Evolutionary conservation across 1,284 basidiomycete species (phyloP).

Genomic region (Entoloma clypeatum): DNA sequence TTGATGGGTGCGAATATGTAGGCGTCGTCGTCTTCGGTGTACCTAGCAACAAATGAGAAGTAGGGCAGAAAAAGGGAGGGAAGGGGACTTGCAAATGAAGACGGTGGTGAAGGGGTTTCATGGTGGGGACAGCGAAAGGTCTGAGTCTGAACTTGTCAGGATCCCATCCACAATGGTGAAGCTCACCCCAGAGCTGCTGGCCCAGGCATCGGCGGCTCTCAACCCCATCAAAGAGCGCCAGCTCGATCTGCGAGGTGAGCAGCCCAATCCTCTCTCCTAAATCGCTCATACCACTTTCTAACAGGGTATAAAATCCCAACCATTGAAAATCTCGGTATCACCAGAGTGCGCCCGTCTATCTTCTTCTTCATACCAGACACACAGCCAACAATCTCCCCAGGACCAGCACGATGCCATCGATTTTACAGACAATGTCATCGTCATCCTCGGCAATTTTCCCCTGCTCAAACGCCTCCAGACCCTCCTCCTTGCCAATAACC

Average conservation of each 20-base stretch:
- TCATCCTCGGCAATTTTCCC: constrained; percentile 83
- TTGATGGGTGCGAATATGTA: constrained; percentile 74
- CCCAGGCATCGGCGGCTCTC: constrained; percentile 71
- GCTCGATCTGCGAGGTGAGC: constrained; percentile 88
- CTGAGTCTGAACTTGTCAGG: constrained; percentile 47
- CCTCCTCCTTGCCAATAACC: constrained; percentile 85
- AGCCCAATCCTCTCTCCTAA: constrained; percentile 12
- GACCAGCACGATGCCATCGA: constrained; percentile 95
- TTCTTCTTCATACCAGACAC: constrained; percentile 5
- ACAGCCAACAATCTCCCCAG: constrained; percentile 35
- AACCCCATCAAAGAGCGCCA: constrained; percentile 94
- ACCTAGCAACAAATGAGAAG: constrained; percentile 38
- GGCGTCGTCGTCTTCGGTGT: constrained; percentile 64
- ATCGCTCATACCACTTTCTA: constrained; percentile 29
- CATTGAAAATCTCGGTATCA: constrained; percentile 99
- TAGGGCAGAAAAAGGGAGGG: constrained; percentile 5
- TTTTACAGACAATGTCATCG: constrained; percentile 94
- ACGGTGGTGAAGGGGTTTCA: too few relatives aligned
- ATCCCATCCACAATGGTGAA: constrained; percentile 58
- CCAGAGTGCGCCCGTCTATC: constrained; percentile 58
- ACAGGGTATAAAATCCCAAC: constrained; percentile 94
- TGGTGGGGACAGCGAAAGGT: too few relatives aligned
- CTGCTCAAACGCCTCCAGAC: constrained; percentile 77
- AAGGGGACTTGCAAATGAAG: constrained; percentile 16
- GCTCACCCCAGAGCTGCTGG: constrained; percentile 89